Evolutionary conservation across 2,329 filamentous ascomycete species (phyloP), one percentile per base, ranked within the genome.

Genomic region (Aspergillus sp.): DNA sequence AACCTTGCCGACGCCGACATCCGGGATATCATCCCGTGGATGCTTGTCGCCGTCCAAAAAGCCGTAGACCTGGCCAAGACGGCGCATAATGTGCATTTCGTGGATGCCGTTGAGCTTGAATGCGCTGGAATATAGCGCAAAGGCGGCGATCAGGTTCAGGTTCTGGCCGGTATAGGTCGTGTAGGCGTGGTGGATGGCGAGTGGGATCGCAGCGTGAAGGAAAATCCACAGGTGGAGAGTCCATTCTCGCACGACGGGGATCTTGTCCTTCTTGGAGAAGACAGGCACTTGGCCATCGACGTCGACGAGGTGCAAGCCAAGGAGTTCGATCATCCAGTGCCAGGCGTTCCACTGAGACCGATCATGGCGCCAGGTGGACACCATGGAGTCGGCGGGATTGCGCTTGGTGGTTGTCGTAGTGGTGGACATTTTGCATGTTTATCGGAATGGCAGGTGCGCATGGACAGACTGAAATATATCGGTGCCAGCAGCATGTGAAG

Each of bases 21-120:
- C 47, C 12, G 47, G 47, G 3, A 50, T 44, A 2, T 45, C 47
- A 12, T 50, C 47, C n/a, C 47, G 47, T 3, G 36, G 39, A 25
- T 50, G 47, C 31, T 49, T 50, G 13, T 50, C 47, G 5, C 47
- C 47, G 13, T 50, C 47, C 11, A 50, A 33, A 35, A 50, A 50
- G 14, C 47, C 47, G 29, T 49, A 34, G 1, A 29, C 36, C 16
- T 50, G 47, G 13, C 47, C 47, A 0, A 50, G 33, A 3, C 47
- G 44, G 3, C 47, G 45, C 32, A 50, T 42, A 8, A 44, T 40
- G 20, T 49, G 46, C 0, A 47, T 31, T 36, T 50, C 45, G 26
- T 50, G 46, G 33, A 50, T 49, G 28, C 39, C 47, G 34, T 41
- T 50, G 11, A 30, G 26, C 33, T 50, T 49, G 24, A 50, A 49